A percentile compares a stretch with the other conserved stretches of the same genome.
Evolutionary conservation across 768 basidiomycete genomes (phyloP).

Genomic region (Suillus sp.): DNA sequence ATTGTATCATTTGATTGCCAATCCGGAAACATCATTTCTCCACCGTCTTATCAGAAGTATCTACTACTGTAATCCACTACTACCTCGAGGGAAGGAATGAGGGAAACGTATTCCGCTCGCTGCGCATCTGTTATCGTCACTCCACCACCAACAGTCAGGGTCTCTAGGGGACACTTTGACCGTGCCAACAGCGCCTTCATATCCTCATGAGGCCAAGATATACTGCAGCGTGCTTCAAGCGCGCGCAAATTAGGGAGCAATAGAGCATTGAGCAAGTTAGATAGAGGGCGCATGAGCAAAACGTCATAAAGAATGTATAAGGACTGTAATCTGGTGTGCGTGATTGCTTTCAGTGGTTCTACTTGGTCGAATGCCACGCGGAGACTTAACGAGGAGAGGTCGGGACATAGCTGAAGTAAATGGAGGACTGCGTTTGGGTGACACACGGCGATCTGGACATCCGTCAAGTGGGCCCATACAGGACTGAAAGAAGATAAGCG

Average conservation of each 20-base stretch:
- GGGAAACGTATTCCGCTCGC: constrained; percentile 15
- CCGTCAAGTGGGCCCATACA: constrained; percentile 24
- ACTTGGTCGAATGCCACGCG: constrained; percentile 7
- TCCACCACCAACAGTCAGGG: constrained; percentile 18
- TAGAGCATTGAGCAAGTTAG: constrained; percentile 18
- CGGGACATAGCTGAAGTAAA: constrained; percentile 24
- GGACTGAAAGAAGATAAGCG: constrained; percentile 19
- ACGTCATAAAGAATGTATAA: constrained; percentile 15
- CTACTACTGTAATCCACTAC: neutral
- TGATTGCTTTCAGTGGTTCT: constrained; percentile 6
- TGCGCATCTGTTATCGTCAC: constrained; percentile 20
- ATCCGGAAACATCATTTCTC: too few species aligned
- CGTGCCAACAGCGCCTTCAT: constrained; percentile 22
- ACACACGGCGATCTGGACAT: constrained; percentile 12
- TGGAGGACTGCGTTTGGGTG: constrained; percentile 5
- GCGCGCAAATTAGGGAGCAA: constrained; percentile 19
- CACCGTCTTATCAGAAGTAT: neutral
- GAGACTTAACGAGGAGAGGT: constrained; percentile 19
- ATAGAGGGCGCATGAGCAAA: constrained; percentile 4
- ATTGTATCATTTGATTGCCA: neutral
- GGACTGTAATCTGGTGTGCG: constrained; percentile 16
- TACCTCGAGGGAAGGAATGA: constrained; percentile 23
- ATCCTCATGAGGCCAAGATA: constrained; percentile 19
- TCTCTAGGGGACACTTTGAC: constrained; percentile 26
- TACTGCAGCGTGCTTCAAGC: constrained; percentile 13